Conservation (phyloP, 1,139 yeast genomes). For the Nakaseomyces glabratus region DNA sequence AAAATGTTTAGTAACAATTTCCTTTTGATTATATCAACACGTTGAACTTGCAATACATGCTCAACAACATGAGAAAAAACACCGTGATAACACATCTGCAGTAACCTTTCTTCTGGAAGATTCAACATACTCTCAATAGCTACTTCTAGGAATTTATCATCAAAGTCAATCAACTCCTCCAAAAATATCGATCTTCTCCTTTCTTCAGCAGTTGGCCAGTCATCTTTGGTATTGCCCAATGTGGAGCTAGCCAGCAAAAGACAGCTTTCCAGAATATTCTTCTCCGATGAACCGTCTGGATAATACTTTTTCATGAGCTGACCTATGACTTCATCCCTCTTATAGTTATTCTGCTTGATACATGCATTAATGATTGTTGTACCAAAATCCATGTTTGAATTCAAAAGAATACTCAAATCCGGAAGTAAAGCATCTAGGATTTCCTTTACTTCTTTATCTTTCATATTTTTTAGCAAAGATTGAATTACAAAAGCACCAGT, state of each 20-base stretch:
- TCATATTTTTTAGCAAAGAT: constrained; percentile 52
- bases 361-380: constrained; percentile 64
- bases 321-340: constrained; percentile 54
- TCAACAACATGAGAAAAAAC: constrained; percentile 84
- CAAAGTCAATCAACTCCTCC: constrained; percentile 62
- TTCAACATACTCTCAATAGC: constrained; percentile 54
- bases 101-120: constrained; percentile 48
- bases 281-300: constrained; percentile 37
- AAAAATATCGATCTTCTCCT: constrained; percentile 70
- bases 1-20: constrained; percentile 60
- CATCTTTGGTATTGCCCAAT: constrained; percentile 70
- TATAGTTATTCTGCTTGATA: constrained; percentile 46
- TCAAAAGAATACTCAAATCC: constrained; percentile 50
- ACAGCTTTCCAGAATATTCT: constrained; percentile 55
- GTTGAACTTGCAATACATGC: constrained; percentile 44
- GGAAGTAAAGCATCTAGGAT: constrained; percentile 67
- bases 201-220: constrained; percentile 89
- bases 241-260: constrained; percentile 61
- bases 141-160: constrained; percentile 47
- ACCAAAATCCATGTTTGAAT: constrained; percentile 64
- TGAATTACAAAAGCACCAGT: constrained; percentile 82
- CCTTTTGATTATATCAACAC: constrained; percentile 49
- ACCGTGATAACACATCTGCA: constrained; percentile 76
- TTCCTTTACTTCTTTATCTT: constrained; percentile 48
- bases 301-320: constrained; percentile 54